Base-by-base conservation (phyloP, 495 filamentous ascomycete species). In the Trichoderma orchidacearum region DNA sequence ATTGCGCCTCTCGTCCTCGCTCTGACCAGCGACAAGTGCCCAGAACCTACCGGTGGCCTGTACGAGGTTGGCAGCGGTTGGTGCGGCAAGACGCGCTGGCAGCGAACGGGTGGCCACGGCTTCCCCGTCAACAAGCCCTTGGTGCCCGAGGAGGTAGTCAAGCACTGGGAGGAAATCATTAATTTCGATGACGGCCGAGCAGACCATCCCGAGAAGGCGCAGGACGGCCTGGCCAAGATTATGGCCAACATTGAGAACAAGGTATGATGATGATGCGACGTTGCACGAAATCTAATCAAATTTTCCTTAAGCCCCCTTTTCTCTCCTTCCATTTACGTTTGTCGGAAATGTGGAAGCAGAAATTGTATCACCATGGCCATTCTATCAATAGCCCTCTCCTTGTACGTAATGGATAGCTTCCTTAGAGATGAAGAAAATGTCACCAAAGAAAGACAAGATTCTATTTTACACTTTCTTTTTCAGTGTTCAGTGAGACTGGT, bases 61-160 rank as follows among this genome's bases (percentile, higher is more conserved):
- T 98, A 85, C 72, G 93, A 98, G 77, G 88, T 91, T 58, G 93
- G 93, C 64, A 92, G 88, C 70, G 93, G 93, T 59, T 98, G 94
- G 94, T 83, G 86, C 65, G 86, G 84, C 58, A 77, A 80, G 66
- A 98, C 93, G 52, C 82, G 93, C 67, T 98, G 94, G 94, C 92
- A 98, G 76, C 86, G 93, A 60, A 80, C 81, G 34, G 90, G 90
- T 57, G 93, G 93, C 58, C 82, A 89, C 68, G 89, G 85, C 38
- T 98, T 98, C 85, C 92, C 93, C 55, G 72, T 96, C 57, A 89
- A 96, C 66, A 84, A 86, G 51, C 79, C 83, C 60, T 76, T 97
- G 57, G 91, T 87, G 29, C 93, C 93, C 28, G 93, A 98, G 74
- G 85, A 80, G 50, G 86, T 98, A 12, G 70, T 81, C 60, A 79